Percentiles rank a stretch among this genome's conserved stretches.
phyloP scores from a whole-genome alignment of 345 rosid genomes.

The Eucalyptus brandiana region DNA sequence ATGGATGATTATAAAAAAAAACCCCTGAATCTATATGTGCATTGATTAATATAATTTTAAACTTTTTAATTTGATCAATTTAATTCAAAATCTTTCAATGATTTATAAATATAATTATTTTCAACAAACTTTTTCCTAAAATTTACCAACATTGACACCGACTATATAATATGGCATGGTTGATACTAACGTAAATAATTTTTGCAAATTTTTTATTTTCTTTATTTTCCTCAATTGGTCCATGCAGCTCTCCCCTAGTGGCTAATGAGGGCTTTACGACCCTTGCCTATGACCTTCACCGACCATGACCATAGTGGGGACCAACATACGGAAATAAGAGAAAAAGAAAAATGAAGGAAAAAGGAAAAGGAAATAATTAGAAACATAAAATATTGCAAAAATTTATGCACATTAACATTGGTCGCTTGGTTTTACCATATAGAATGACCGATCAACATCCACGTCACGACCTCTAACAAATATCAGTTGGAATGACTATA shows the following conservation, averaged over 20 bases:
- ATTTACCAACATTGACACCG: fast-evolving
- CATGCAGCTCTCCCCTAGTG: not conserved
- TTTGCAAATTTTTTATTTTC: not conserved
- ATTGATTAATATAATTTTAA: fast-evolving
- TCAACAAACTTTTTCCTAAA: not conserved
- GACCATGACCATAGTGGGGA: fast-evolving
- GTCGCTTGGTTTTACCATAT: fast-evolving
- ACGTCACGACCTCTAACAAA: fast-evolving
- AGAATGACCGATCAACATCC: fast-evolving
- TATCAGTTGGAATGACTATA: fast-evolving
- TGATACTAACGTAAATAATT: fast-evolving
- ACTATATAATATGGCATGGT: fast-evolving
- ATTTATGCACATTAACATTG: fast-evolving
- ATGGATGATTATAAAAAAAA: fast-evolving
- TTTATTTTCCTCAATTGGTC: not conserved
- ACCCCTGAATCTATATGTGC: fast-evolving
- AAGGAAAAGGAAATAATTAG: not conserved
- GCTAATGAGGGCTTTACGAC: fast-evolving
- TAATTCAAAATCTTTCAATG: fast-evolving
- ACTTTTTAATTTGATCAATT: fast-evolving
- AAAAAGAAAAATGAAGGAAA: not conserved
- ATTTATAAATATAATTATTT: not conserved
- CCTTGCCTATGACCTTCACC: fast-evolving
- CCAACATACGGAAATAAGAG: fast-evolving
- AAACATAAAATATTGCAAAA: not conserved